phyloP scores from a whole-genome alignment of 768 basidiomycete species.

The Clavulina sp. region DNA sequence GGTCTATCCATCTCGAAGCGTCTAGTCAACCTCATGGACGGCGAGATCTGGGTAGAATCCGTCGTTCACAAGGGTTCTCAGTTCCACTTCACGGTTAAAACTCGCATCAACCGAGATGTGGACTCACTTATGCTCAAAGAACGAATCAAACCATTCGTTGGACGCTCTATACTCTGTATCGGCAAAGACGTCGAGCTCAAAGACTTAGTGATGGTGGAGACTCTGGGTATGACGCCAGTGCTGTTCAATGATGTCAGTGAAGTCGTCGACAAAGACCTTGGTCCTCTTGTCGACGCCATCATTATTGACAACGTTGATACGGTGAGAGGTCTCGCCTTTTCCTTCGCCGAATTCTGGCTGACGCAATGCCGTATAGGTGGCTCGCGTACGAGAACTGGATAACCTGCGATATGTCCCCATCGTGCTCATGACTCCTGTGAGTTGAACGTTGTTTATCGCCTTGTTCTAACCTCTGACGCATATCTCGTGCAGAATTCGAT shows the following conservation, averaged over 20 bases:
- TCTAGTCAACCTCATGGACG: constrained; percentile 91
- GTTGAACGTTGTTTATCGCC: constrained; percentile 11
- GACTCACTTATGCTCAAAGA: constrained; percentile 42
- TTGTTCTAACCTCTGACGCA: constrained; percentile 12
- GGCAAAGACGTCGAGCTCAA: constrained; percentile 60
- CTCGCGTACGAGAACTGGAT: constrained; percentile 78
- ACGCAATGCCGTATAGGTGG: constrained; percentile 37
- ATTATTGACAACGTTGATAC: constrained; percentile 78
- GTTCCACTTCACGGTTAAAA: constrained; percentile 91
- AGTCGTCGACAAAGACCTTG: constrained; percentile 62
- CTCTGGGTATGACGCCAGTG: constrained; percentile 62
- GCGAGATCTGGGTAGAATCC: constrained; percentile 97
- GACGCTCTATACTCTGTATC: constrained; percentile 79
- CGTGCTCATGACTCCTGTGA: constrained; percentile 62
- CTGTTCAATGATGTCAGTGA: constrained; percentile 65
- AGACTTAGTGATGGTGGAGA: constrained; percentile 57
- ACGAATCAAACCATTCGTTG: constrained; percentile 40
- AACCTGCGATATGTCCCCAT: constrained; percentile 94
- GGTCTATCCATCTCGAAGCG: constrained; percentile 96
- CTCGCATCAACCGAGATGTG: constrained; percentile 48
- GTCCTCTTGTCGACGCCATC: constrained; percentile 85
- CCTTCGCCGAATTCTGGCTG: constrained; percentile 4
- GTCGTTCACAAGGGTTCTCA: constrained; percentile 83
- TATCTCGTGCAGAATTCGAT: neutral
- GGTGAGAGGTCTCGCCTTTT: constrained; percentile 31